Evolutionary conservation across 163 green algal genomes (phyloP), one percentile per base, ranked within the genome.

Genomic region (Coccomyxa subellipsoidea): DNA sequence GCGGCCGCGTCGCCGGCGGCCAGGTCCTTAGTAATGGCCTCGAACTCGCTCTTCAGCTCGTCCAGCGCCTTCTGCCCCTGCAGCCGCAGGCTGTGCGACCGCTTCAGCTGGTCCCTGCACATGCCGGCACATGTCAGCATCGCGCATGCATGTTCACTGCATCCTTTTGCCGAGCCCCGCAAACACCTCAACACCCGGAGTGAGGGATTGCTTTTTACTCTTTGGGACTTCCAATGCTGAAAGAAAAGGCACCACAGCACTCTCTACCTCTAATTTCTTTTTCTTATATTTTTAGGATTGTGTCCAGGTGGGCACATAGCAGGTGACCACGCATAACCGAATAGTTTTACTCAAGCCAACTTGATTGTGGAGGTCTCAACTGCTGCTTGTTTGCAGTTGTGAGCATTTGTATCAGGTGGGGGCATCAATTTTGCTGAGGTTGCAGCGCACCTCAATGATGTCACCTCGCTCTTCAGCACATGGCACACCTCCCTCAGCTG

Each of bases 1-100:
- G 47, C 47, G 5, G 47, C 47, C 5, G 47, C 47, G 5, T 59
- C 27, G 54, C 59, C 38, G 15, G 72, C 77, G 27, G 82, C 38
- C 31, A 85, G 54, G 53, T 82, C 66, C 38, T 47, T 38, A 7
- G 77, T 82, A 8, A 85, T 37, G 29, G 79, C 72, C 38, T 85
- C 82, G 76, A 85, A 85, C 76, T 85, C 77, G 35, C 34, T 54
- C 77, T 85, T 85, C 71, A 85, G 82, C 31, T 80, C 66, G 21
- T 85, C 54, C 39, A 85, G 77, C 2, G 77, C 70, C 5, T 54
- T 70, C 82, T 85, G 82, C 2, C 82, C 82, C 32, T 82, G 54
- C 54, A 85, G 69, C 25, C 69, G 77, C 37, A 77, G 31, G 21
- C 38, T 25, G 36, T 85, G 76, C 29, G 69, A 80, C 6, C 78